Percentiles rank a stretch among this genome's conserved stretches.
Conservation (phyloP, 306 rosid species). For the Vigna radiata region DNA sequence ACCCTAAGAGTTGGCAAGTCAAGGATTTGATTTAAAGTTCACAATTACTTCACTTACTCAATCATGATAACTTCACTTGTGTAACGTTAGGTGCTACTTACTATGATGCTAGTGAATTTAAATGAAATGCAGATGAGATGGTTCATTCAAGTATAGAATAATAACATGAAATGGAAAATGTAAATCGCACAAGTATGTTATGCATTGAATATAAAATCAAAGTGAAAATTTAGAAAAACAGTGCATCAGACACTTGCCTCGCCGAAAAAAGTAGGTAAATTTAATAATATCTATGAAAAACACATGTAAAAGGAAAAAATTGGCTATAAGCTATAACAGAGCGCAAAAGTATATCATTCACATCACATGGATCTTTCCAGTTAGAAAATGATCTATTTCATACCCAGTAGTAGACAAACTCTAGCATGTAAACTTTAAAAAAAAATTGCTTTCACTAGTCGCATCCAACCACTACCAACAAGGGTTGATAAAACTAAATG, state of each 20-base stretch:
- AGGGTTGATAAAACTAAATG: constrained; percentile 19
- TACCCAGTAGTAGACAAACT: constrained; percentile 24
- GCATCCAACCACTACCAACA: constrained; percentile 38
- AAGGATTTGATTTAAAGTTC: constrained; percentile 66
- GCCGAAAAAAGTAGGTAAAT: neutral
- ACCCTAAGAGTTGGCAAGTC: constrained; percentile 87
- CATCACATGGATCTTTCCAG: constrained; percentile 18
- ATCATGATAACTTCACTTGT: constrained; percentile 13
- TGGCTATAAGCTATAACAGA: neutral
- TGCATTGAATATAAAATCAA: too few species aligned
- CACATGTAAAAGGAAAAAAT: neutral
- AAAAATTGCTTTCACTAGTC: constrained; percentile 34
- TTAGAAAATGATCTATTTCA: neutral
- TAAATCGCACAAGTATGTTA: too few species aligned
- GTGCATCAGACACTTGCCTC: too few species aligned
- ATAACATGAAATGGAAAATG: too few species aligned
- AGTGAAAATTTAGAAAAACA: too few species aligned
- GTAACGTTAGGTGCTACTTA: constrained; percentile 1
- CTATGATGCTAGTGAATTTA: too few species aligned
- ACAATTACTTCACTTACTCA: constrained; percentile 45
- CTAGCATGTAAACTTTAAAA: constrained; percentile 25
- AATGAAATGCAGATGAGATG: too few species aligned
- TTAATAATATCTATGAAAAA: neutral
- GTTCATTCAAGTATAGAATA: too few species aligned
- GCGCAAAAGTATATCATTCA: neutral